Evolutionary conservation across 106 monocot species (phyloP).

Genomic region (Platanthera guangdongensis): DNA sequence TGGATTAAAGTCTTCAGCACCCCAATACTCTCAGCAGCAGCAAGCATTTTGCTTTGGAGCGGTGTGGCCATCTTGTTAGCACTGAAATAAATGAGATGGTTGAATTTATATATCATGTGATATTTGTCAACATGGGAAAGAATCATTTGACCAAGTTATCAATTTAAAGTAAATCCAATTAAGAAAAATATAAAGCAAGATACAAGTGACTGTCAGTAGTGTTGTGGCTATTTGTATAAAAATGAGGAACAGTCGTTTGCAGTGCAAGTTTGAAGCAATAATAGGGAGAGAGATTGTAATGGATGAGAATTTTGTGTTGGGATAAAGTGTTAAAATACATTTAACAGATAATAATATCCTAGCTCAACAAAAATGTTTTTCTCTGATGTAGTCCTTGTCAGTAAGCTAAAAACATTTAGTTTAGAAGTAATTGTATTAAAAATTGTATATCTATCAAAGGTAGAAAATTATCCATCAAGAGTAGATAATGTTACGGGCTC

Average conservation of each 20-base stretch:
- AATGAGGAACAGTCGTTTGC: neutral
- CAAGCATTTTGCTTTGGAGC: neutral
- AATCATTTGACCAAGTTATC: neutral
- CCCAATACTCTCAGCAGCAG: neutral
- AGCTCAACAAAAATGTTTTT: too few relatives aligned
- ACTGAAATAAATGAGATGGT: neutral
- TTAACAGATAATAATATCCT: neutral
- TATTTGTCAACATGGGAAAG: neutral
- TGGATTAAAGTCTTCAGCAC: slow-evolving; percentile 4
- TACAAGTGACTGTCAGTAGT: neutral
- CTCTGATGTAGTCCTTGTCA: too few relatives aligned
- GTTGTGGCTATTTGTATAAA: neutral
- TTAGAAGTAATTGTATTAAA: too few relatives aligned
- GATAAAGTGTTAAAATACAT: neutral
- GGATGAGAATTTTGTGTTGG: neutral
- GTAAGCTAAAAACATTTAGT: too few relatives aligned
- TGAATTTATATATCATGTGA: neutral
- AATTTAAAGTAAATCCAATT: neutral
- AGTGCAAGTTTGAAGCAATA: neutral
- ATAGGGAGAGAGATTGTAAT: neutral
- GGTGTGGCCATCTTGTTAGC: neutral
- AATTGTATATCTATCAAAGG: too few relatives aligned
- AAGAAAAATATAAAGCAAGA: neutral
- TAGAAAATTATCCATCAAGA: too few relatives aligned
- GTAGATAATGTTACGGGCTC: too few relatives aligned